Evolutionary conservation across 1,139 yeast genomes (phyloP), one percentile per base, ranked within the genome.

Genomic region (Hanseniaspora gamundiae): DNA sequence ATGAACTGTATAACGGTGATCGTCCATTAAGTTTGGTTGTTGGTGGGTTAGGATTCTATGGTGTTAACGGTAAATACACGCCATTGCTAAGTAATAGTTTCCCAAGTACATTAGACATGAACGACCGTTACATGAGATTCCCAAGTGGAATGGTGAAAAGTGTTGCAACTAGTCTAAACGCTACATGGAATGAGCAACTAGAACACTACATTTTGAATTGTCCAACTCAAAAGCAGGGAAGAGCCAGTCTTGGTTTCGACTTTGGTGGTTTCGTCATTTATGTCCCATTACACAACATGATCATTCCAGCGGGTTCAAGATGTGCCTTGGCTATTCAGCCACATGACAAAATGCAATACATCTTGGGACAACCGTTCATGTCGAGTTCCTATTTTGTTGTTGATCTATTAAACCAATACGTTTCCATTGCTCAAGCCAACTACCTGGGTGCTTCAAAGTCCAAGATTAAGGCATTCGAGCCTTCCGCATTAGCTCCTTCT

Each of bases 371-470:
- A 59, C 71, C 79, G 36, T 78, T 85, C 60, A 64, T 86, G 52
- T 71, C 85, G 49, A 68, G 73, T 45, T 86, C 84, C 9, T 86
- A 86, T 56, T 72, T 80, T 44, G 94, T 84, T 35, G 84, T 74
- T 53, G 93, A 86, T 62, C 64, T 83, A 50, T 86, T 80, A 20
- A 74, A 73, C 49, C 61, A 66, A 44, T 9, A 24, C 6, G 26
- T 24, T 24, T 24, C 26, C 26, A 24, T 24, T 9, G 26, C 8
- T 24, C 76, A 78, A 55, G 80, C 77, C 4, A 64, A 62, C 35
- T 61, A 47, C 42, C 51, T 52, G n/a, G 39, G 71, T 7, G 42
- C 43, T 21, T 29, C 41, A n/a, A 31, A 40, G 6, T 29, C 38
- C 5, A 24, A 40, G 28, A 40, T 46, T 35, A 40, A 41, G 6